Conservation (phyloP, 2,329 filamentous ascomycete species). For the Samsoniella hepiali region DNA sequence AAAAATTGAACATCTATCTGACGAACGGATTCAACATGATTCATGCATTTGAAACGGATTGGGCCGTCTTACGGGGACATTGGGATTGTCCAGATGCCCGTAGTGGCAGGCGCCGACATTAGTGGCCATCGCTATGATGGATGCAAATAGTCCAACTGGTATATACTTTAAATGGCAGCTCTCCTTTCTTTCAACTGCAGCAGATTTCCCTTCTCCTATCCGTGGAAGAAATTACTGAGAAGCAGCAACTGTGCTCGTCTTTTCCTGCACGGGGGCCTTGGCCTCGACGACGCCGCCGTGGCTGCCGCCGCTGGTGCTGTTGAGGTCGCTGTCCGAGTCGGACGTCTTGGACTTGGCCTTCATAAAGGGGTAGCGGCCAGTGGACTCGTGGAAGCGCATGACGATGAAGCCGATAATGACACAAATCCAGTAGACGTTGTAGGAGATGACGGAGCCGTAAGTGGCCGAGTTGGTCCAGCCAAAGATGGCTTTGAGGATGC, state of each 20-base stretch:
- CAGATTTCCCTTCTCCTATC: background rate
- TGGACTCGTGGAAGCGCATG: slow-evolving; percentile 64
- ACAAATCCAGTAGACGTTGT: slow-evolving; percentile 82
- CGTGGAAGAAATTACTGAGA: background rate
- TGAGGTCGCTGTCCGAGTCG: slow-evolving; percentile 20
- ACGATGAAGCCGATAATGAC: slow-evolving; percentile 66
- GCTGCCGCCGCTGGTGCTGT: slow-evolving; percentile 27
- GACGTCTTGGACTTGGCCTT: slow-evolving; percentile 30
- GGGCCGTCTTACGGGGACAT: no score
- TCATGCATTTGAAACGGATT: no score
- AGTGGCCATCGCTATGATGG: background rate
- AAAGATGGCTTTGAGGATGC: slow-evolving; percentile 79
- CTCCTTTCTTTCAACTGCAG: no score
- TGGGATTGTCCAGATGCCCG: no score
- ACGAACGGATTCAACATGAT: no score
- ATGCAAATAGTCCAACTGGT: background rate
- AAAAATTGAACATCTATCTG: no score
- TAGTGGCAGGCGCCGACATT: no score
- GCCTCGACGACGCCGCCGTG: slow-evolving; percentile 24
- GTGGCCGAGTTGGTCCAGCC: slow-evolving; percentile 89
- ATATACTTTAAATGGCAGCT: background rate
- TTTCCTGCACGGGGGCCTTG: slow-evolving; percentile 28
- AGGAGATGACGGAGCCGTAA: slow-evolving; percentile 80
- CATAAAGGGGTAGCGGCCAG: slow-evolving; percentile 47
- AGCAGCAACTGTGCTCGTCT: slow-evolving; percentile 23